Base-by-base conservation (phyloP, 306 rosid species). In the Prinsepia uniflora region DNA sequence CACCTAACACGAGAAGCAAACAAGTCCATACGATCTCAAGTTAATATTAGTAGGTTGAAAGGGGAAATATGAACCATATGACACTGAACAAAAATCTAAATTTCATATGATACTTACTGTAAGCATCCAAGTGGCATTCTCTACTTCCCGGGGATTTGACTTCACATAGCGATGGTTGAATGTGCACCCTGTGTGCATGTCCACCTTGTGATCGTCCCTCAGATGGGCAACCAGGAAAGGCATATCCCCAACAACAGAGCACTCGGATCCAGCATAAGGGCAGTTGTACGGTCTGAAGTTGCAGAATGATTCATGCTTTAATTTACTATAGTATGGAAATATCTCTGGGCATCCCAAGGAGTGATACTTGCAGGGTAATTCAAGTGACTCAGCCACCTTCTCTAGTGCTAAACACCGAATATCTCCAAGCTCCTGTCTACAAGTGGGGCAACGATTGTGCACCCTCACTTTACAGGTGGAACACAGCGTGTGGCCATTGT, bases 51-150 rank as follows among this genome's bases (percentile, higher is more conserved):
- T 56, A 34, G 14, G 61, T 49, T 57, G 36, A 81, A 69, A 52
- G 20, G 72, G 36, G 36, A 30, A 30, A 30, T 30, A 30, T 30
- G 36, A 30, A 30, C 36, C 36, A 30, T 2, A 30, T 30, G 36
- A 30, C 36, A 30, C 36, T 30, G 36, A 30, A 30, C 36, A 30
- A 2, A 30, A 53, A 53, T 22, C 61, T 20, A 62, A 52, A 65
- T 8, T 71, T 22, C 36, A 78, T 54, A 45, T 22, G 34, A 76
- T n/a, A 78, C 96, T 90, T 89, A 94, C 99, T 24, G 99, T 94
- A 59, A 94, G 99, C 99, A 94, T 94, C 99, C 99, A 94, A 42
- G 99, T 94, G 75, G 99, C 99, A 53, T 94, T 94, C 85, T 94
- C 99, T 57, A 94, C 99, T 86, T 94, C 99, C 30, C 97, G 93